phyloP scores from a whole-genome alignment of 1,139 yeast genomes.

The Kodamaea sp. region DNA sequence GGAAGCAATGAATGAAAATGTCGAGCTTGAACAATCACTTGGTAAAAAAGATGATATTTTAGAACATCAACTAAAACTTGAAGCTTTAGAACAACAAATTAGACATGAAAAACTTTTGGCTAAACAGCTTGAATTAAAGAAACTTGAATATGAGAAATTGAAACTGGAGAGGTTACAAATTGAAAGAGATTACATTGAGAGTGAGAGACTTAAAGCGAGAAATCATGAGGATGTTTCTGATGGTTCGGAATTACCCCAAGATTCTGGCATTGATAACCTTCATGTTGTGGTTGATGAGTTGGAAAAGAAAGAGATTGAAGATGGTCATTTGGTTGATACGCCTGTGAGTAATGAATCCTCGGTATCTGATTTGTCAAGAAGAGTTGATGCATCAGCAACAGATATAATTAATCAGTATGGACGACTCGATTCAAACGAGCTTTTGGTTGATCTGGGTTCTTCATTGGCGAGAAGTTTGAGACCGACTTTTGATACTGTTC shows the following conservation, averaged over 20 bases:
- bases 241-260: conserved; percentile 4
- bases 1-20: conserved; percentile 10
- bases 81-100: conserved; percentile 20
- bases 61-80: conserved; percentile 19
- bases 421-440: conserved; percentile 14
- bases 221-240: background rate
- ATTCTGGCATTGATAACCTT: conserved; percentile 17
- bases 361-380: background rate
- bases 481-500: conserved; percentile 32
- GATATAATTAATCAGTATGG: conserved; percentile 23
- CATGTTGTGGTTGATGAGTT: conserved; percentile 24
- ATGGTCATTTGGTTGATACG: background rate
- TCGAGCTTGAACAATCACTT: conserved; percentile 13
- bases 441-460: conserved; percentile 18
- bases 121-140: conserved; percentile 19
- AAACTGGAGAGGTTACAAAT: conserved; percentile 19
- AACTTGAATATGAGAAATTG: conserved; percentile 19
- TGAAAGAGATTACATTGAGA: conserved; percentile 13
- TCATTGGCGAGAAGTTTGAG: conserved; percentile 25
- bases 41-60: conserved; percentile 12
- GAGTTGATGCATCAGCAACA: conserved; percentile 14
- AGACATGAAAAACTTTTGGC: conserved; percentile 32
- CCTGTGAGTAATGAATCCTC: conserved; percentile 1
- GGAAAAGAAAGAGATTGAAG: conserved; percentile 16
- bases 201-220: background rate